Percentiles rank a stretch among this genome's conserved stretches.
These are phyloP conservation scores for Aspergillus nomiae DNA, from an alignment of 2,329 filamentous ascomycete species.

Conservation along the genomic window DNA sequence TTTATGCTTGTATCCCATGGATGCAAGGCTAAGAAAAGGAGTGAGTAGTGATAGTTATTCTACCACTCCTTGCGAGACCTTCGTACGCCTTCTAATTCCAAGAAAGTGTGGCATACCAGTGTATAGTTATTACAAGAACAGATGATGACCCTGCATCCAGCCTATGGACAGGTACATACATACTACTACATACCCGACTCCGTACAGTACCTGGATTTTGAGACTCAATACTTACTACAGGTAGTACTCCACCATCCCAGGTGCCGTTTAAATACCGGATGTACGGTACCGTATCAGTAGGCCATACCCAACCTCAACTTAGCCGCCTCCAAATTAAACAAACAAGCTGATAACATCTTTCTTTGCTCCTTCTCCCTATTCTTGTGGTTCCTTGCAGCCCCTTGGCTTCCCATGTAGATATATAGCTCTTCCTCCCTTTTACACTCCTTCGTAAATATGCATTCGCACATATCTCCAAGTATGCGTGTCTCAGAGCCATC, in stretches of 20 bases:
- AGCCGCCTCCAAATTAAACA: neutral
- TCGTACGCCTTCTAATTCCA: neutral
- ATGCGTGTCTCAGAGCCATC: constrained; percentile 21
- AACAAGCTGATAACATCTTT: neutral
- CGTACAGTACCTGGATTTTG: no score
- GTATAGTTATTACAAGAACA: neutral
- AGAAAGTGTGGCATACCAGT: neutral
- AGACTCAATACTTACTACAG: no score
- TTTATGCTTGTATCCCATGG: neutral
- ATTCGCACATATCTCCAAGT: neutral
- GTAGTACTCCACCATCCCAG: neutral
- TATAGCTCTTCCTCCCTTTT: neutral
- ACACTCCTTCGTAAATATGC: neutral
- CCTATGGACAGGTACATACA: neutral
- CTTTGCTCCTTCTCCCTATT: neutral
- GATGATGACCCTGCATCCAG: neutral
- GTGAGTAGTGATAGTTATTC: neutral
- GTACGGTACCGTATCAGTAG: neutral
- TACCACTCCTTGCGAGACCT: neutral
- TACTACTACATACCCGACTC: no score
- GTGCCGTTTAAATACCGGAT: neutral
- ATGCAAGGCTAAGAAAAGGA: neutral
- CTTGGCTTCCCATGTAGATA: constrained; percentile 2
- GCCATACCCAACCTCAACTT: neutral
- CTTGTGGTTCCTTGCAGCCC: neutral